phyloP scores from a whole-genome alignment of 768 basidiomycete genomes.

The Serendipita sp. region DNA sequence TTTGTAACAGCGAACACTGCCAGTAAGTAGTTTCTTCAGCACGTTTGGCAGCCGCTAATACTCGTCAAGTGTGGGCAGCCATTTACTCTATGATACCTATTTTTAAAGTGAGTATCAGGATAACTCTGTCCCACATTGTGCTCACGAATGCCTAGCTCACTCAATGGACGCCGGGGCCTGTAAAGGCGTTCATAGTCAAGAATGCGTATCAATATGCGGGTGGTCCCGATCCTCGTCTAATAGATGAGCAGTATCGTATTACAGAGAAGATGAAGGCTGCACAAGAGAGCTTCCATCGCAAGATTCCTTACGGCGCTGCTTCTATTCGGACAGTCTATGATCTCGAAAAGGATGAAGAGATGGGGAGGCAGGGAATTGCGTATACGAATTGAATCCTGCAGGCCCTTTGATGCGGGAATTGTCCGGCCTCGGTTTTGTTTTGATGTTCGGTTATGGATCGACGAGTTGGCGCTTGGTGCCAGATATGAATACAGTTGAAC shows the following conservation, averaged over 20 bases:
- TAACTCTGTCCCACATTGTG: not conserved
- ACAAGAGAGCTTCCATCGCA: constrained; percentile 7
- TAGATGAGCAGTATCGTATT: constrained; percentile 5
- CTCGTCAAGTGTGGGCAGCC: constrained; percentile 1
- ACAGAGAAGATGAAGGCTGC: constrained; percentile 8
- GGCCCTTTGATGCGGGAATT: too few species aligned
- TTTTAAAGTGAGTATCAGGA: constrained; percentile 1
- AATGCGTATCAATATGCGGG: constrained; percentile 8
- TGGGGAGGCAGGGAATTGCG: constrained; percentile 9
- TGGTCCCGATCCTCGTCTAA: constrained; percentile 8
- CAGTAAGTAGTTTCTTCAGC: not conserved
- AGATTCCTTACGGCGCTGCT: constrained; percentile 13
- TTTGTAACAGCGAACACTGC: constrained; percentile 9
- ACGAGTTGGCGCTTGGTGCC: too few species aligned
- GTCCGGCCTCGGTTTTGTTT: too few species aligned
- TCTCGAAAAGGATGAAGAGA: constrained; percentile 12
- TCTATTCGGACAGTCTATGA: constrained; percentile 12
- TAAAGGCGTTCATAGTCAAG: constrained; percentile 10
- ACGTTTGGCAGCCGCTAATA: not conserved
- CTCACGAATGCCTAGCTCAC: not conserved
- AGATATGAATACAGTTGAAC: too few species aligned
- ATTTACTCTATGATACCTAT: constrained; percentile 13
- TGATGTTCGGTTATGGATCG: too few species aligned
- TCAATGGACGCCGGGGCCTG: constrained; percentile 12
- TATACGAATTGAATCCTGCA: not conserved